phyloP scores from a whole-genome alignment of 2,329 filamentous ascomycete genomes.

The Ophiobolus disseminans region DNA sequence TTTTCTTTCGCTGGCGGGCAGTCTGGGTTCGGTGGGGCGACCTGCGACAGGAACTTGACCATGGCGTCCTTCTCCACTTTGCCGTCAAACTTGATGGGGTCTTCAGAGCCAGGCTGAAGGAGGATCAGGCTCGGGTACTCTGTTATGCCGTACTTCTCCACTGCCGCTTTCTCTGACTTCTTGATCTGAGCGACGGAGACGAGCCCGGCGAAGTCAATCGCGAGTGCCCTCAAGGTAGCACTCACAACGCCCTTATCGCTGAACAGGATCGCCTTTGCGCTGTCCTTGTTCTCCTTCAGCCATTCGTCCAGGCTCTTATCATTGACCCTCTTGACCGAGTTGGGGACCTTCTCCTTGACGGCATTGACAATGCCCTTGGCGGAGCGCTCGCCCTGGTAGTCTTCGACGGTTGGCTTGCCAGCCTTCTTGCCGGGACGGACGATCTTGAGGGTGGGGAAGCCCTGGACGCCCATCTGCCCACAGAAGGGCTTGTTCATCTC shows the following conservation, averaged over 20 bases:
- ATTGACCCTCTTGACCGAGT: constrained; percentile 81
- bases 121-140: constrained; percentile 84
- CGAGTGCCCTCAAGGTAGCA: constrained; percentile 80
- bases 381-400: constrained; percentile 83
- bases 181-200: constrained; percentile 83
- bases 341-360: constrained; percentile 86
- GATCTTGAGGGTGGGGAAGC: constrained; percentile 96
- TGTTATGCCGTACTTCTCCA: constrained; percentile 76
- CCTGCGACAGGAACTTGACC: constrained; percentile 81
- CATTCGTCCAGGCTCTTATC: constrained; percentile 82
- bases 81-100: constrained; percentile 77
- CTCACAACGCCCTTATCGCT: constrained; percentile 91
- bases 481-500: constrained; percentile 91
- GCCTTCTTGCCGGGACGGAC: constrained; percentile 83
- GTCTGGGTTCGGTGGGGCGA: constrained; percentile 79
- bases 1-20: constrained; percentile 63
- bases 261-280: constrained; percentile 87
- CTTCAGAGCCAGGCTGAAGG: constrained; percentile 72
- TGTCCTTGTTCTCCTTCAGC: constrained; percentile 70
- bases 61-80: constrained; percentile 86
- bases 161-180: constrained; percentile 75
- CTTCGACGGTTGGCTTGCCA: constrained; percentile 81
- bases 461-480: constrained; percentile 82
- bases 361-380: constrained; percentile 89
- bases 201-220: constrained; percentile 86